These are phyloP conservation scores for Thermomucor indicae-seudaticae DNA, from an alignment of 371 early-diverging fungal genomes.

Conservation along the genomic window DNA sequence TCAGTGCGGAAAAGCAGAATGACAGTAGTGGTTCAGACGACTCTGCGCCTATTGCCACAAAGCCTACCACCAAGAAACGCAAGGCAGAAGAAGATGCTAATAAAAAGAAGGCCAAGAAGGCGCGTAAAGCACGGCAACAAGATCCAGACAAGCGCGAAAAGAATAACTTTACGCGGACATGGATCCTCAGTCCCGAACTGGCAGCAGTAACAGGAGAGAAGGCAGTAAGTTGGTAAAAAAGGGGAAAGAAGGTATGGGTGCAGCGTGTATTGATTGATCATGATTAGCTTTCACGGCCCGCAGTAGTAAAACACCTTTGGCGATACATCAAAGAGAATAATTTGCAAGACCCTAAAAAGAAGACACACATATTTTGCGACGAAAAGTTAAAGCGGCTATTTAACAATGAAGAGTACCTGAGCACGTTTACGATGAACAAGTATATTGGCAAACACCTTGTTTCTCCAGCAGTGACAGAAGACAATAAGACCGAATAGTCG, in stretches of 20 bases:
- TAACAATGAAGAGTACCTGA: slow-evolving; percentile 8
- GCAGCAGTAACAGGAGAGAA: slow-evolving; percentile 20
- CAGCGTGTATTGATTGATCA: background rate
- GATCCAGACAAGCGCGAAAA: slow-evolving; percentile 7
- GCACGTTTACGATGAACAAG: slow-evolving; percentile 42
- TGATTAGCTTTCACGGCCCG: slow-evolving; percentile 28
- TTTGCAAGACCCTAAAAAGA: slow-evolving; percentile 42
- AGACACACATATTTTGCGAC: slow-evolving; percentile 35
- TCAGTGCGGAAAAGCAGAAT: slow-evolving; percentile 3
- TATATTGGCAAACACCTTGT: slow-evolving; percentile 29
- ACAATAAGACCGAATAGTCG: no score
- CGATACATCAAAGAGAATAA: slow-evolving; percentile 41
- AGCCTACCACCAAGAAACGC: background rate
- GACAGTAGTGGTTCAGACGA: background rate
- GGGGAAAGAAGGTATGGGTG: background rate
- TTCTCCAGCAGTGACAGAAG: slow-evolving; percentile 7
- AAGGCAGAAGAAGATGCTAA: background rate
- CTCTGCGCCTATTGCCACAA: slow-evolving; percentile 2
- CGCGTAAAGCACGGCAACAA: slow-evolving; percentile 2
- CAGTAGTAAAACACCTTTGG: slow-evolving; percentile 46
- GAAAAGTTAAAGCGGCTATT: slow-evolving; percentile 29
- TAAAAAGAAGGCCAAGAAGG: slow-evolving; percentile 6
- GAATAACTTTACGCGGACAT: slow-evolving; percentile 19
- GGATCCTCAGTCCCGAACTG: slow-evolving; percentile 24
- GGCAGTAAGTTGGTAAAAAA: slow-evolving; percentile 16